Percentiles rank a stretch among this genome's conserved stretches.
Evolutionary conservation across 306 rosid species (phyloP).

Genomic region (Hippophae tibetana): DNA sequence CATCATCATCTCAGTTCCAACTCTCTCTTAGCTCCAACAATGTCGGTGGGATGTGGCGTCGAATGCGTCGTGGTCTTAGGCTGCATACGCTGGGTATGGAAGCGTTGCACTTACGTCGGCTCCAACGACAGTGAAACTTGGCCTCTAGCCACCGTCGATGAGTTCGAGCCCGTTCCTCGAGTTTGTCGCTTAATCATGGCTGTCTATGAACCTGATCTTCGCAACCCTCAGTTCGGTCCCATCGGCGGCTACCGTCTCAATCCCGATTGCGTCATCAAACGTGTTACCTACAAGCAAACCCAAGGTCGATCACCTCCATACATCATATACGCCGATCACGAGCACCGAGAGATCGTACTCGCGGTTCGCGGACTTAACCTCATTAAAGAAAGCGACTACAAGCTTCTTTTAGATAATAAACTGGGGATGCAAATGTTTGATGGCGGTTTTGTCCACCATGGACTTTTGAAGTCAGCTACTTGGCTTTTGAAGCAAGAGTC

Average conservation of each 20-base stretch:
- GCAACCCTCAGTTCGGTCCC: conserved; percentile 25
- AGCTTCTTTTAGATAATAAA: conserved; percentile 46
- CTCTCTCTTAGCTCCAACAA: conserved; percentile 1
- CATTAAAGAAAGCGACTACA: conserved; percentile 61
- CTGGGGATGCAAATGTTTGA: conserved; percentile 82
- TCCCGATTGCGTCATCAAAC: conserved; percentile 55
- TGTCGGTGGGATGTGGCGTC: conserved; percentile 68
- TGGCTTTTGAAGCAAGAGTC: conserved; percentile 74
- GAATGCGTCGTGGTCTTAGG: conserved; percentile 70
- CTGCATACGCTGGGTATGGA: conserved; percentile 83
- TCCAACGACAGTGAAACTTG: conserved; percentile 77
- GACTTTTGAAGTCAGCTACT: conserved; percentile 63
- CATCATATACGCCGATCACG: conserved; percentile 64
- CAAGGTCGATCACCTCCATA: conserved; percentile 65
- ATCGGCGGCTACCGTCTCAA: conserved; percentile 44
- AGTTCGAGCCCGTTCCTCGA: conserved; percentile 66
- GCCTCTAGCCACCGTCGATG: conserved; percentile 53
- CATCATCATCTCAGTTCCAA: background rate
- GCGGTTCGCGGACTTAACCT: conserved; percentile 78
- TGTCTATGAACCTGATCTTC: conserved; percentile 70
- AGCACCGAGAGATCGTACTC: conserved; percentile 57
- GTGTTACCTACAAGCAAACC: conserved; percentile 47
- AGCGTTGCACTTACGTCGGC: conserved; percentile 84
- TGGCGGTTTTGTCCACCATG: conserved; percentile 82
- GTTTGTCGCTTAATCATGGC: conserved; percentile 77